These are phyloP conservation scores for Xylaria castorea DNA, from an alignment of 495 filamentous ascomycete genomes.

Conservation along the genomic window DNA sequence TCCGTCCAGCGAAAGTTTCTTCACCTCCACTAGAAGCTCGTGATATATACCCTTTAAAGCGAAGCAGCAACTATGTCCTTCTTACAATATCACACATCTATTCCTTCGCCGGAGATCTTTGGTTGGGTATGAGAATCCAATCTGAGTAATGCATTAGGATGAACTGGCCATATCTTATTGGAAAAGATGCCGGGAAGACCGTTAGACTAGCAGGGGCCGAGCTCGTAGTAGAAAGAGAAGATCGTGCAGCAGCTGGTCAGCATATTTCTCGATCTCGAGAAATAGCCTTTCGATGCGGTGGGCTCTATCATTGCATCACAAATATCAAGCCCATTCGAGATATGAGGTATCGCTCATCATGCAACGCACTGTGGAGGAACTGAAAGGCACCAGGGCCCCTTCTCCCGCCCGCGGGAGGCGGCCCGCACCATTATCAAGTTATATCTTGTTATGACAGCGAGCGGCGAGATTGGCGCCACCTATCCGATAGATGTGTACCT, in stretches of 20 bases:
- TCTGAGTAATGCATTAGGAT: conserved; percentile 35
- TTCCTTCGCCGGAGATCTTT: conserved; percentile 40
- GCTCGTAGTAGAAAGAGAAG: conserved; percentile 39
- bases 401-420: conserved; percentile 35
- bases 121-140: conserved; percentile 35
- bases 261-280: conserved; percentile 48
- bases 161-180: conserved; percentile 49
- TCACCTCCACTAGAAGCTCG: conserved; percentile 27
- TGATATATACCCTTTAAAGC: conserved; percentile 40
- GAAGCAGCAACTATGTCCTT: conserved; percentile 50
- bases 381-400: conserved; percentile 35
- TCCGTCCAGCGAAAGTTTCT: conserved; percentile 28
- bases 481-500: conserved; percentile 46
- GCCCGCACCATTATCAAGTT: conserved; percentile 30
- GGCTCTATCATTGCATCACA: conserved; percentile 46
- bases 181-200: conserved; percentile 47
- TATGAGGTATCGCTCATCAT: conserved; percentile 31
- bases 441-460: conserved; percentile 34
- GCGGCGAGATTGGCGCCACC: conserved; percentile 30
- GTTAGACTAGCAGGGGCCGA: conserved; percentile 39
- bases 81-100: conserved; percentile 40
- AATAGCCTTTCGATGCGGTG: conserved; percentile 39
- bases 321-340: conserved; percentile 11
- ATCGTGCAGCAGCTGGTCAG: conserved; percentile 50
- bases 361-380: conserved; percentile 20